Evolutionary conservation across 352 stramenopile genomes (phyloP), one percentile per base, ranked within the genome.

Genomic region (Globisporangium paddicum): DNA sequence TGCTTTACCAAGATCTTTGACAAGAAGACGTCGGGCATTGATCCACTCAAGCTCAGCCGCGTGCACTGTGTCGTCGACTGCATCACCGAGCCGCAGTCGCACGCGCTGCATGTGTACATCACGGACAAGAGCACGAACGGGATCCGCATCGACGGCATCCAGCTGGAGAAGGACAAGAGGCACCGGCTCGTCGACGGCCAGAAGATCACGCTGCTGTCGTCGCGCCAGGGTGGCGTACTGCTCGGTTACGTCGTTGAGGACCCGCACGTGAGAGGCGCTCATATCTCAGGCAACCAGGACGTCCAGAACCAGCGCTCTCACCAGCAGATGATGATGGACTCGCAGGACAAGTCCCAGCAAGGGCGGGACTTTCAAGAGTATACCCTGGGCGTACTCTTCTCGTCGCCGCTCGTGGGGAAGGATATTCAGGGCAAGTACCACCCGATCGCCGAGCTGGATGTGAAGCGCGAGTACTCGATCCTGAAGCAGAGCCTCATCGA

Each of bases 351-450:
- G 19, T 87, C 77, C 0, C 77, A 88, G 58, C 67, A 79, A 21
- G 68, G 68, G 11, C 74, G 77, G 1, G 77, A 84, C n/a, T 57
- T 84, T 0, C 77, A 88, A 40, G 76, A 90, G 49, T 85, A 96
- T 52, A 95, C 82, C 9, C 82, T 98, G 8, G 90, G 89, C 18
- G 91, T 98, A n/a, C 63, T 98, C 26, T 98, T 98, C 62, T 96
- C 94, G 4, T 87, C 89, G 1, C 95, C 95, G 4, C 68, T 98
- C 18, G 95, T 97, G 5, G 95, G 90, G 26, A 91, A 90, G 61
- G 92, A 98, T 65, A 78, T 88, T 18, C 69, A 93, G 40, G 89
- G 89, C 37, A 87, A 89, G 57, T 89, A 97, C 25, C 86, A 96
- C 58, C 89, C 93, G 19, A 97, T 98, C 62, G 88, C 93, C 18